Evolutionary conservation across 176 grass and related monocot species (phyloP).

Genomic region (Musa itinerans): DNA sequence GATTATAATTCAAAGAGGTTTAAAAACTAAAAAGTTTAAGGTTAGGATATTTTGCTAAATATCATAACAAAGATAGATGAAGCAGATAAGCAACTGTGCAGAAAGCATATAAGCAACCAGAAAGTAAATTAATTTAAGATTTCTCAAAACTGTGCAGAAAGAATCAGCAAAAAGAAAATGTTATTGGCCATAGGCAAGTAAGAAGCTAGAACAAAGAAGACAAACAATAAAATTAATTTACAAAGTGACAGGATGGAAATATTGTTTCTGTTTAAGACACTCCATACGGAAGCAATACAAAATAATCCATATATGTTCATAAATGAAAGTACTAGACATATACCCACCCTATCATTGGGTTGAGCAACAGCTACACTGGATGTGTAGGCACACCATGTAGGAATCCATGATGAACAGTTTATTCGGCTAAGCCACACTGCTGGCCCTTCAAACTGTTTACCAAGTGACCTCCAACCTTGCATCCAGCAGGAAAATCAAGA

Average conservation of each 20-base stretch:
- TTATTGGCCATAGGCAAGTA: too few species aligned
- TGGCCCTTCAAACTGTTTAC: constrained; percentile 80
- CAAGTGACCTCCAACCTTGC: constrained; percentile 88
- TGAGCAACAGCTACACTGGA: constrained; percentile 65
- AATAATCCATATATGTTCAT: neutral
- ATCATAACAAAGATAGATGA: too few species aligned
- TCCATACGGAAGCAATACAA: neutral
- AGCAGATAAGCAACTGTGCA: too few species aligned
- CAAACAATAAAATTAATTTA: neutral
- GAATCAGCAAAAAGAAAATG: too few species aligned
- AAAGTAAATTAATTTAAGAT: too few species aligned
- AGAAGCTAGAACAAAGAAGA: neutral
- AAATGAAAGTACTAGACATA: neutral
- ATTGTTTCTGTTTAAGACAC: neutral
- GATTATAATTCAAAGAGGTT: too few species aligned
- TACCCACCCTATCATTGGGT: constrained; percentile 67
- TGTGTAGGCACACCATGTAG: constrained; percentile 86
- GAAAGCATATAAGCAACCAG: too few species aligned
- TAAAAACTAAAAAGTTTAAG: too few species aligned
- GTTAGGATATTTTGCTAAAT: too few species aligned
- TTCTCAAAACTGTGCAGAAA: too few species aligned
- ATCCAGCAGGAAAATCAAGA: constrained; percentile 26
- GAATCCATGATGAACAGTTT: constrained; percentile 64
- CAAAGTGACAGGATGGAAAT: neutral
- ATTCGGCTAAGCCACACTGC: constrained; percentile 41